These are phyloP conservation scores for Solanum lycopersicoides DNA, from an alignment of 257 asterid species.

Conservation along the genomic window DNA sequence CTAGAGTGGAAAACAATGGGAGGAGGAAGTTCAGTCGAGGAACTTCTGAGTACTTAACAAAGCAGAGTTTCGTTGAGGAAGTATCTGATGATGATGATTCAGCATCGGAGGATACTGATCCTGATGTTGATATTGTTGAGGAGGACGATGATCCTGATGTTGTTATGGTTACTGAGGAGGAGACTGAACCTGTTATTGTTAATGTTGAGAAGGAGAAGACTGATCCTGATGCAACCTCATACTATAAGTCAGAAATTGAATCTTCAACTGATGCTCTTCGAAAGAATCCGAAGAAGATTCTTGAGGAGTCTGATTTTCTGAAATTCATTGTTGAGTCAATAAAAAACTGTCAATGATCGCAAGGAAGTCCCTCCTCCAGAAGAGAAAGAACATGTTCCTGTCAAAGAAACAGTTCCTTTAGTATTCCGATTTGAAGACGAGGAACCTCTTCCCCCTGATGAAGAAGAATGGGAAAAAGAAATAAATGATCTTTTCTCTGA, in stretches of 20 bases:
- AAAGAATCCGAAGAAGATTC: background rate
- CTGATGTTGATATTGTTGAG: background rate
- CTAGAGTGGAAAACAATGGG: background rate
- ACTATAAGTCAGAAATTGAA: no score
- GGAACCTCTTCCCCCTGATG: constrained; percentile 17
- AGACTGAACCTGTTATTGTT: background rate
- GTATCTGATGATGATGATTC: background rate
- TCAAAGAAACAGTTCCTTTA: constrained; percentile 19
- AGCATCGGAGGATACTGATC: background rate
- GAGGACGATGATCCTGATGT: background rate
- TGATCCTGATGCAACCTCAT: background rate
- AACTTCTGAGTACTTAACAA: background rate
- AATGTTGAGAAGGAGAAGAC: no score
- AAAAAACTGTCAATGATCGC: constrained; percentile 6
- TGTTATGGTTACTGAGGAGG: background rate
- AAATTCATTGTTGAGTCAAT: constrained; percentile 15
- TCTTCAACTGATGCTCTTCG: background rate
- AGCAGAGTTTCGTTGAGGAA: background rate
- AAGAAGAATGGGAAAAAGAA: constrained; percentile 36
- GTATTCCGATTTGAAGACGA: constrained; percentile 50
- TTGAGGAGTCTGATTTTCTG: background rate
- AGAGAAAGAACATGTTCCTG: background rate
- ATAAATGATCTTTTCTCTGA: constrained; percentile 35
- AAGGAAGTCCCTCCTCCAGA: background rate
- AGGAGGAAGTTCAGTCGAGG: background rate